Evolutionary conservation across 768 basidiomycete genomes (phyloP).

Genomic region (Mycena rebaudengoi): DNA sequence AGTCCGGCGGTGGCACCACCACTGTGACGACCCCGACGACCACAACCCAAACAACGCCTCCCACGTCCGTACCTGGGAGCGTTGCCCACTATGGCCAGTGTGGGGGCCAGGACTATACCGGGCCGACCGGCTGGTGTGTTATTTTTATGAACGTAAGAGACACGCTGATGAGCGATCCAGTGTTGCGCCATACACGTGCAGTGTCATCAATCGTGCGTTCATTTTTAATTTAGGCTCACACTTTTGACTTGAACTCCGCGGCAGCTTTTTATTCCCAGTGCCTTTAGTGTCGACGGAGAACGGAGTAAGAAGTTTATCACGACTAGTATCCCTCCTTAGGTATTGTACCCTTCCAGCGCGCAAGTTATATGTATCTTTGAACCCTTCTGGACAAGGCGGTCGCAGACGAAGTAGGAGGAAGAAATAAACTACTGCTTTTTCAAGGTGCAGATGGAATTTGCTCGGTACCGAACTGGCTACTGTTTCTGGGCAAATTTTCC

Average conservation of each 20-base stretch:
- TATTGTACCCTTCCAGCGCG: no score
- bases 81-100: slow-evolving; percentile 52
- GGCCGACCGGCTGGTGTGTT: slow-evolving; percentile 47
- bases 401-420: no score
- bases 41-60: slow-evolving; percentile 24
- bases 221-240: neutral
- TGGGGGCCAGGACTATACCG: slow-evolving; percentile 51
- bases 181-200: slow-evolving; percentile 47
- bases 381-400: no score
- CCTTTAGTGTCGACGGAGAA: slow-evolving; percentile 29
- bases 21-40: slow-evolving; percentile 22
- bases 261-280: slow-evolving; percentile 50
- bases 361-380: no score
- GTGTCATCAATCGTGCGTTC: slow-evolving; percentile 42
- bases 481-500: no score
- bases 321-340: no score
- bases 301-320: no score
- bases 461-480: no score
- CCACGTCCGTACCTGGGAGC: slow-evolving; percentile 34
- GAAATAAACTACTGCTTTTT: no score
- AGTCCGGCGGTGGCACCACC: slow-evolving; percentile 23
- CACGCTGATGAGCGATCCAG: slow-evolving; percentile 24
- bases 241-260: neutral
- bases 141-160: neutral
- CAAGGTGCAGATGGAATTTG: no score